phyloP scores from a whole-genome alignment of 768 basidiomycete genomes.

The Mycena metata region DNA sequence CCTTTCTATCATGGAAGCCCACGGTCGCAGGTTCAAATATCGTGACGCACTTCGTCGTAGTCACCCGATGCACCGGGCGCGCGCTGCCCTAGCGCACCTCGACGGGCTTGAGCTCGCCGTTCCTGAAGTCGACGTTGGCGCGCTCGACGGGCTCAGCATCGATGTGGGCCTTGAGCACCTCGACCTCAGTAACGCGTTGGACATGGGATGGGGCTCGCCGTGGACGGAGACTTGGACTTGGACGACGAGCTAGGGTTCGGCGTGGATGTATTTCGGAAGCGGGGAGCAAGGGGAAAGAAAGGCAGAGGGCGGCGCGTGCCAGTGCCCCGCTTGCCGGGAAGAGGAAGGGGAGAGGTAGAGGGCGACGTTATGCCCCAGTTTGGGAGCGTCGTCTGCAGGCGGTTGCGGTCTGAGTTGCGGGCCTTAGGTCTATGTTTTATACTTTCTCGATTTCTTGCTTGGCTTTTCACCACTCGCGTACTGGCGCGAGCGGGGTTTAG shows the following conservation, averaged over 20 bases:
- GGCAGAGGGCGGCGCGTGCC: constrained; percentile 15
- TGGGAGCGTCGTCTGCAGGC: too few species aligned
- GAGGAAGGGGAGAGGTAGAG: constrained; percentile 1
- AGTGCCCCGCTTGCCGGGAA: not conserved
- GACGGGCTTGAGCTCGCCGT: constrained; percentile 9
- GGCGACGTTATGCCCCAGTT: not conserved
- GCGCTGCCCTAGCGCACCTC: constrained; percentile 23
- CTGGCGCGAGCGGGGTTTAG: too few species aligned
- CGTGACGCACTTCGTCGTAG: constrained; percentile 10
- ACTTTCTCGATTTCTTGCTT: too few species aligned
- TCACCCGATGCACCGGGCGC: constrained; percentile 22
- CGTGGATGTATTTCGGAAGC: constrained; percentile 29
- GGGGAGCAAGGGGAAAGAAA: constrained; percentile 12
- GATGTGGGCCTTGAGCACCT: constrained; percentile 36
- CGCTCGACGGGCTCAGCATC: constrained; percentile 20
- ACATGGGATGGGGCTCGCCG: constrained; percentile 27
- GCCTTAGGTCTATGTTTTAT: too few species aligned
- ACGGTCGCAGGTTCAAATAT: too few species aligned
- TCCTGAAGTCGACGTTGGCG: not conserved
- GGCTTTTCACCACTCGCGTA: too few species aligned
- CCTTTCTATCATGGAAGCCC: too few species aligned
- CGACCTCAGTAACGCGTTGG: constrained; percentile 29
- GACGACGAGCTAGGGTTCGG: constrained; percentile 10
- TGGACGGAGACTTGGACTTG: constrained; percentile 20
- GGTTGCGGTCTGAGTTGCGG: too few species aligned